Conservation (phyloP, 495 filamentous ascomycete genomes). For the Tetracladium marchalianum region DNA sequence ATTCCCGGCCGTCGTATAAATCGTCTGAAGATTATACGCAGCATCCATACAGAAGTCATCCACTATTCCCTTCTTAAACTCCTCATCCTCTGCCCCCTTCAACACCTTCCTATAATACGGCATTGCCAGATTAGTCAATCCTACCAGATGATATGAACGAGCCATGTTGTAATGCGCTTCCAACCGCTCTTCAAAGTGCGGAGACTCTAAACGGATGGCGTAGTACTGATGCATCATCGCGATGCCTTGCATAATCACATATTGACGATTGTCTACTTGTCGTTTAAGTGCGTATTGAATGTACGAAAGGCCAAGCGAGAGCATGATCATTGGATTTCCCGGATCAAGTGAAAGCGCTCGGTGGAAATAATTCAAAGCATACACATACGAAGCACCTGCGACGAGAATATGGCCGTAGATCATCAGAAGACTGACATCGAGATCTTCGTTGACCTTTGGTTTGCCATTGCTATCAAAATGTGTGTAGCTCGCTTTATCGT, state of each 20-base stretch:
- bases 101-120: conserved; percentile 59
- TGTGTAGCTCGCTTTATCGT: conserved; percentile 37
- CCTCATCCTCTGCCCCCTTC: conserved; percentile 9
- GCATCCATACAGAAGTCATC: conserved; percentile 67
- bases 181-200: conserved; percentile 45
- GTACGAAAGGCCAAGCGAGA: conserved; percentile 65
- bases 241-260: conserved; percentile 72
- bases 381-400: conserved; percentile 64
- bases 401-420: conserved; percentile 85
- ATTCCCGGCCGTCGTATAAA: conserved; percentile 54
- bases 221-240: conserved; percentile 75
- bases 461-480: conserved; percentile 36
- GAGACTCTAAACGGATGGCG: conserved; percentile 33
- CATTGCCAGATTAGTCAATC: conserved; percentile 66
- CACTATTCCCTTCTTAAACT: conserved; percentile 13
- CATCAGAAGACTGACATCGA: conserved; percentile 69
- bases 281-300: conserved; percentile 80
- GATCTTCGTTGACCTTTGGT: conserved; percentile 36
- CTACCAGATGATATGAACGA: conserved; percentile 70
- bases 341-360: conserved; percentile 75
- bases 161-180: conserved; percentile 90
- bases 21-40: conserved; percentile 61
- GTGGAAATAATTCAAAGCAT: conserved; percentile 84
- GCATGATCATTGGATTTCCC: conserved; percentile 63
- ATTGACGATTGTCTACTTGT: conserved; percentile 82